A percentile compares a stretch with the other conserved stretches of the same genome.
These are phyloP conservation scores for Anthoceros angustus DNA, from an alignment of 225 moss, liverwort and hornwort species.

Conservation along the genomic window DNA sequence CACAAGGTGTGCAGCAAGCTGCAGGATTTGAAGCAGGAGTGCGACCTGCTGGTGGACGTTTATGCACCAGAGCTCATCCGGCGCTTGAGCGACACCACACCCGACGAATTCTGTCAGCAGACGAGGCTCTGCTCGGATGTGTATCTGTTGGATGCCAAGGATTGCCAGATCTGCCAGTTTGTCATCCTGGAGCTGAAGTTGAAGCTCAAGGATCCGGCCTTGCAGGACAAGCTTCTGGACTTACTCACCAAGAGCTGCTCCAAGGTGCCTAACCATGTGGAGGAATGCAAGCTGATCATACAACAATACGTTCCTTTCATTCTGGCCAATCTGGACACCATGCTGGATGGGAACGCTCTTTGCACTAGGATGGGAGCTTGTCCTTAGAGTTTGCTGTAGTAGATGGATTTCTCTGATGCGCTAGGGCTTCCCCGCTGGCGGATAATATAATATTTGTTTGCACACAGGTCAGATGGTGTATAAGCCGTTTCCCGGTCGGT, in stretches of 20 bases:
- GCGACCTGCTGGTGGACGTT: constrained; percentile 67
- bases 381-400: background rate
- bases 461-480: too few species aligned
- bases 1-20: constrained; percentile 66
- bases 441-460: too few species aligned
- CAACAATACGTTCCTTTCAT: constrained; percentile 63
- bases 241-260: constrained; percentile 52
- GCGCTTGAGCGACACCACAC: constrained; percentile 45
- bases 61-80: constrained; percentile 57
- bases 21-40: constrained; percentile 61
- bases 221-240: constrained; percentile 60
- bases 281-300: constrained; percentile 86
- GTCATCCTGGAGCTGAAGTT: constrained; percentile 70
- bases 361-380: constrained; percentile 71
- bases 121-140: constrained; percentile 35
- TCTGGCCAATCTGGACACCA: constrained; percentile 61
- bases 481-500: too few species aligned
- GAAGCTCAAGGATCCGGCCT: constrained; percentile 64
- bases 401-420: too few species aligned
- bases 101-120: constrained; percentile 61
- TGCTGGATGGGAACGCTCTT: constrained; percentile 58
- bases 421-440: too few species aligned
- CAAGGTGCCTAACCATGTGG: constrained; percentile 69
- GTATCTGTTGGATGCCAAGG: constrained; percentile 21
- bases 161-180: constrained; percentile 83